Evolutionary conservation across 2,329 filamentous ascomycete species (phyloP).

Genomic region (Verticillium klebahnii): DNA sequence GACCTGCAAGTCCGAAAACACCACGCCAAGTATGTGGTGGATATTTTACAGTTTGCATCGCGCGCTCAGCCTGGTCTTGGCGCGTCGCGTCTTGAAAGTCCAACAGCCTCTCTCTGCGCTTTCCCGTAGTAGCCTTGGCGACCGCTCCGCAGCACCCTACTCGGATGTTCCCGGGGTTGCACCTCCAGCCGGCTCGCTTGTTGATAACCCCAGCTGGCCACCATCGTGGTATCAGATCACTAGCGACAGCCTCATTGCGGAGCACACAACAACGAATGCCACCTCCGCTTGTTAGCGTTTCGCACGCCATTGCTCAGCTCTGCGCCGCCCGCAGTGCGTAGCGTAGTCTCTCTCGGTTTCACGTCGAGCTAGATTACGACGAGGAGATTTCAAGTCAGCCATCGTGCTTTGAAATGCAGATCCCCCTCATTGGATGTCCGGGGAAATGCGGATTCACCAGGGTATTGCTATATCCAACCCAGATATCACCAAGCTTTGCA

Average conservation of each 20-base stretch:
- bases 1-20: not conserved
- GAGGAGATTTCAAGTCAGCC: not conserved
- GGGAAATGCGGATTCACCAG: not conserved
- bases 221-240: too few species aligned
- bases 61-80: not conserved
- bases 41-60: not conserved
- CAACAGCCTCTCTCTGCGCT: not conserved
- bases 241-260: not conserved
- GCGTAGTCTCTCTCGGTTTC: too few species aligned
- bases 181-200: not conserved
- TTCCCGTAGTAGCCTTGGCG: not conserved
- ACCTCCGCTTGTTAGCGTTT: not conserved
- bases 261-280: not conserved
- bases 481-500: not conserved
- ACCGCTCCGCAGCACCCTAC: not conserved
- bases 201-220: not conserved
- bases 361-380: too few species aligned
- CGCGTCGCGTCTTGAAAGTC: not conserved
- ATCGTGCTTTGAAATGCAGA: not conserved
- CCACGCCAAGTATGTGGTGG: too few species aligned
- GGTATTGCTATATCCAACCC: not conserved
- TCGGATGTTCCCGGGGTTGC: not conserved
- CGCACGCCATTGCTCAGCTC: not conserved
- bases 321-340: not conserved
- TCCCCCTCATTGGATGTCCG: not conserved